Evolutionary conservation across 2,329 filamentous ascomycete genomes (phyloP).

Genomic region (Talaromyces funiculosus): DNA sequence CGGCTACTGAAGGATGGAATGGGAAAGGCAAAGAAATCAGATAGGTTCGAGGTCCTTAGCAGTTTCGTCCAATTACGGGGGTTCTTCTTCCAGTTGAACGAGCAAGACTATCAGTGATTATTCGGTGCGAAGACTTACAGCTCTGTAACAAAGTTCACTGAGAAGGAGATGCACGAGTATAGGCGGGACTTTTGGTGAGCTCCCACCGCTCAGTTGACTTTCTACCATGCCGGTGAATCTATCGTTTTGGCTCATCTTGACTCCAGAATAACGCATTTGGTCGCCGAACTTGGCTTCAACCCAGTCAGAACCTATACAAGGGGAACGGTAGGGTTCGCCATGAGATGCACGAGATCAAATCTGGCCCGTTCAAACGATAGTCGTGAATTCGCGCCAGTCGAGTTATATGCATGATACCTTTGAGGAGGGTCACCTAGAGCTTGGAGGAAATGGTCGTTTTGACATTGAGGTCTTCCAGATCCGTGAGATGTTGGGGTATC

Average conservation of each 20-base stretch:
- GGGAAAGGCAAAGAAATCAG: neutral
- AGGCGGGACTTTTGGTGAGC: neutral
- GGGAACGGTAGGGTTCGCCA: neutral
- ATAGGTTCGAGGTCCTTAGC: neutral
- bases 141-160: neutral
- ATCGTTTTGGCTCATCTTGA: neutral
- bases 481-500: neutral
- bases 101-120: neutral
- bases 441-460: neutral
- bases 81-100: neutral
- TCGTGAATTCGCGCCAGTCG: conserved; percentile 3
- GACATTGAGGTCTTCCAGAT: neutral
- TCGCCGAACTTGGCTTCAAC: neutral
- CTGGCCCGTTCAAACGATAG: conserved; percentile 2
- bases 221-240: neutral
- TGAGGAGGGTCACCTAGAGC: neutral
- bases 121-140: neutral
- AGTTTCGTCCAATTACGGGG: neutral
- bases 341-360: neutral
- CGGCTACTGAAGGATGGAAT: neutral
- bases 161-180: neutral
- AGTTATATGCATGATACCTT: neutral
- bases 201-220: neutral
- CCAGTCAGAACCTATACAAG: neutral
- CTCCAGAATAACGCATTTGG: neutral